phyloP scores from a whole-genome alignment of 257 asterid genomes.

The Thymus quinquecostatus region DNA sequence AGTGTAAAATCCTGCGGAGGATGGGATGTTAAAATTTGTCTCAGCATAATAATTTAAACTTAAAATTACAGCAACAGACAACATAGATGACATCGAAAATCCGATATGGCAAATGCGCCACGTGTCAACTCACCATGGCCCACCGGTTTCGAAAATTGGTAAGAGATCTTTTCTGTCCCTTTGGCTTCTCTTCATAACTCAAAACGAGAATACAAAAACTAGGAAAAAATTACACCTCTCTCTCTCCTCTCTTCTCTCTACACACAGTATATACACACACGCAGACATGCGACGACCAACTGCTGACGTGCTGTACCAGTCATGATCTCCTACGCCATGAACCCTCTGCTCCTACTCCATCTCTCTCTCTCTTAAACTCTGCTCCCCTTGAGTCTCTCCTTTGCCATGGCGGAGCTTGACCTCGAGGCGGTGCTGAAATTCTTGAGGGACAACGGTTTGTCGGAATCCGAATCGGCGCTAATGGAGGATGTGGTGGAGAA shows the following conservation, averaged over 20 bases:
- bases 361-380: conserved; percentile 19
- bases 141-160: conserved; percentile 44
- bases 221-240: not conserved
- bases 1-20: not conserved
- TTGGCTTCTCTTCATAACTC: conserved; percentile 33
- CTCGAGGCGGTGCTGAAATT: conserved; percentile 66
- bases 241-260: conserved; percentile 11
- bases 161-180: conserved; percentile 24
- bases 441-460: conserved; percentile 65
- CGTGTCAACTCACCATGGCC: conserved; percentile 11
- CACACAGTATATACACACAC: not conserved
- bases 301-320: conserved; percentile 32
- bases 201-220: not conserved
- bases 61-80: not conserved
- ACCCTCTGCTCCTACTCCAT: conserved; percentile 24
- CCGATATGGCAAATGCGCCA: conserved; percentile 20
- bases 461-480: conserved; percentile 81
- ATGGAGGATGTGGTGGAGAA: conserved; percentile 77
- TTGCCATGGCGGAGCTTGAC: conserved; percentile 54
- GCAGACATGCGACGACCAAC: conserved; percentile 46
- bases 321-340: conserved; percentile 40
- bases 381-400: not conserved
- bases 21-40: no score
- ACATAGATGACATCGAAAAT: conserved; percentile 36
- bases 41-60: not conserved